A percentile compares a stretch with the other conserved stretches of the same genome.
Evolutionary conservation across 2,329 filamentous ascomycete species (phyloP).

Genomic region (Colletotrichum tofieldiae): DNA sequence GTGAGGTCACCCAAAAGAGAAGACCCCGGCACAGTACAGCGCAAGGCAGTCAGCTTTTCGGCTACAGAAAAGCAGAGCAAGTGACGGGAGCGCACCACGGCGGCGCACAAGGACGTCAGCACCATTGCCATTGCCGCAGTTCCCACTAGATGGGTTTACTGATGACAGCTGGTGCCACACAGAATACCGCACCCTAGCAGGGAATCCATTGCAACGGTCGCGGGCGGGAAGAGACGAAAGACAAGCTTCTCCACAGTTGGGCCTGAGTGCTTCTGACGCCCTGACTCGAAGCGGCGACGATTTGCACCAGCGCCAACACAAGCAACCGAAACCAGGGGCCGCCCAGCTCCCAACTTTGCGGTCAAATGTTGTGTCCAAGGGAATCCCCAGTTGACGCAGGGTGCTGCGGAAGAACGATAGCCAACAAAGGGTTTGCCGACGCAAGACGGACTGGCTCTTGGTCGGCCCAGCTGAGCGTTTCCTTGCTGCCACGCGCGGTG

Average conservation of each 20-base stretch:
- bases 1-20: not conserved
- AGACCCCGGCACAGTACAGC: not conserved
- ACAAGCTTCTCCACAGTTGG: conserved; percentile 54
- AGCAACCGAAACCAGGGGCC: conserved; percentile 23
- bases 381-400: conserved; percentile 22
- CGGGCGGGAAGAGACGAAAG: conserved; percentile 43
- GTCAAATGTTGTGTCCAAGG: conserved; percentile 29
- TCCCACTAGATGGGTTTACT: not conserved
- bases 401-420: conserved; percentile 24
- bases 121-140: not conserved
- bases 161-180: conserved; percentile 17
- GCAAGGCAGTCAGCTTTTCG: not conserved
- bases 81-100: not conserved
- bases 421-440: conserved; percentile 14
- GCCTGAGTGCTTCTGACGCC: conserved; percentile 53
- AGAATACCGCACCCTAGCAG: conserved; percentile 4
- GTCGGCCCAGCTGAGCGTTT: conserved; percentile 31
- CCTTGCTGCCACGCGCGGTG: conserved; percentile 37
- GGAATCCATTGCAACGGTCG: conserved; percentile 38
- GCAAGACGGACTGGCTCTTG: conserved; percentile 3
- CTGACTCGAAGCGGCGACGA: conserved; percentile 40
- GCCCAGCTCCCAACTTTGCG: conserved; percentile 30
- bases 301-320: conserved; percentile 40
- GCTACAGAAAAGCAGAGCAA: not conserved
- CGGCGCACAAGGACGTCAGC: conserved; percentile 17